Base-by-base conservation (phyloP, 345 rosid genomes). In the Adansonia digitata region DNA sequence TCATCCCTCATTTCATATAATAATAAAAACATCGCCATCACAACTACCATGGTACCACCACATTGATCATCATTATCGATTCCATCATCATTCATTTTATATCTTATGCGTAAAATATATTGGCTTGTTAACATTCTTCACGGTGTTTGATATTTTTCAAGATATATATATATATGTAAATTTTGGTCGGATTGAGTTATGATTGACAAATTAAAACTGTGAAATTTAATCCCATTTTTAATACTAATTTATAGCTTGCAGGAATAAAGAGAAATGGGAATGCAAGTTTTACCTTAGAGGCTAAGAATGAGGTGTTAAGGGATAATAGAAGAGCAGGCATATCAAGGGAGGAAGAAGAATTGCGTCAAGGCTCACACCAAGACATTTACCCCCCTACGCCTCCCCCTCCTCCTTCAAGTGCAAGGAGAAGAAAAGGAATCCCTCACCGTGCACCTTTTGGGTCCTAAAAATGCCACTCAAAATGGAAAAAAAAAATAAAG, bases 391-490 rank as follows among this genome's bases (percentile, higher is more conserved):
- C 87, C 69, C 77, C 83, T 79, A 86, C 89, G 77, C 88, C 83
- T 82, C 84, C 82, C 72, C 87, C 89, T 69, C 86, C 87, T 65
- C 85, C 83, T 79, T 84, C 94, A 43, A 85, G 75, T 74, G 83
- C 85, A 81, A 90, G 96, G 57, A 86, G 98, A 78, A 88, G 98
- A 79, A 94, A 94, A 86, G 98, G 97, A 77, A 84, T 88, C 53
- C 97, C 98, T 73, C 97, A 79, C 40, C 83, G 98, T 80, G 94
- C 98, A 57, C 96, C 98, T 68, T 88, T 88, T 83, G 87, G 86
- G 11, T 87, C 97, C 78, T 93, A 82, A 81, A 29, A 29, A 35
- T 24, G n/a, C 20, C 65, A 24, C 51, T 18, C n/a, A n/a, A n/a
- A n/a, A n/a, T n/a, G n/a, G n/a, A n/a, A n/a, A n/a, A n/a, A n/a